Percentiles rank a stretch among this genome's conserved stretches.
phyloP scores from a whole-genome alignment of 2,329 filamentous ascomycete species.

The Ophiostoma triangulosporum region DNA sequence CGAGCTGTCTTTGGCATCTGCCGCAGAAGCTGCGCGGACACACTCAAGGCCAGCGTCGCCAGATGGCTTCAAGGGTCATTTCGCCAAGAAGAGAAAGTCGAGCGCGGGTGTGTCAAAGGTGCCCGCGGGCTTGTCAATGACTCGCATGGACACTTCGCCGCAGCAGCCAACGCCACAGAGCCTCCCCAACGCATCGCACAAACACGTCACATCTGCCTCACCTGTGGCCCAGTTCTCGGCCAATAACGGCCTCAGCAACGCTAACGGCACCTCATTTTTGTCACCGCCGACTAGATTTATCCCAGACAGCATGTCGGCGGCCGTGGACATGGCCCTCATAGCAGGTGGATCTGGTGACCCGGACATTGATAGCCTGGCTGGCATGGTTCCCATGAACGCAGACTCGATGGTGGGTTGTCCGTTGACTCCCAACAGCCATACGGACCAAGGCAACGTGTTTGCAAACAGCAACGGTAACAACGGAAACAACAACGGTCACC shows the following conservation, averaged over 20 bases:
- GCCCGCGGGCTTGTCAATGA: constrained; percentile 68
- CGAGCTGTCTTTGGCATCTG: constrained; percentile 11
- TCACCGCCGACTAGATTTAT: constrained; percentile 19
- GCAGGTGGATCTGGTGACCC: constrained; percentile 12
- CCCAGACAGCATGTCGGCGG: constrained; percentile 13
- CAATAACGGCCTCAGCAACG: neutral
- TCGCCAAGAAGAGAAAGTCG: constrained; percentile 70
- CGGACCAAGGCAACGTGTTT: constrained; percentile 42
- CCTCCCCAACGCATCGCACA: constrained; percentile 17
- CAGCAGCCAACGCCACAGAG: constrained; percentile 18
- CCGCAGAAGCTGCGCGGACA: constrained; percentile 12
- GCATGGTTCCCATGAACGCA: constrained; percentile 12
- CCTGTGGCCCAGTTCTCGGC: constrained; percentile 28
- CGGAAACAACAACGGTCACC: constrained; percentile 30
- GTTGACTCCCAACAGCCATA: constrained; percentile 52
- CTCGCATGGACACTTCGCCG: constrained; percentile 52
- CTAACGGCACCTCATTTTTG: constrained; percentile 28
- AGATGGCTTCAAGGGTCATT: constrained; percentile 46
- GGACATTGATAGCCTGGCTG: constrained; percentile 14
- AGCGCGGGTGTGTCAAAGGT: constrained; percentile 51
- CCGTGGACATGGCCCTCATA: constrained; percentile 14
- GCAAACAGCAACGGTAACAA: constrained; percentile 12
- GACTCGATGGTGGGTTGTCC: constrained; percentile 28
- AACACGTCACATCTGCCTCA: constrained; percentile 23
- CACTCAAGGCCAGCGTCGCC: constrained; percentile 59